Base-by-base conservation (phyloP, 108 stramenopile species). In the Poteriospumella lacustris region DNA sequence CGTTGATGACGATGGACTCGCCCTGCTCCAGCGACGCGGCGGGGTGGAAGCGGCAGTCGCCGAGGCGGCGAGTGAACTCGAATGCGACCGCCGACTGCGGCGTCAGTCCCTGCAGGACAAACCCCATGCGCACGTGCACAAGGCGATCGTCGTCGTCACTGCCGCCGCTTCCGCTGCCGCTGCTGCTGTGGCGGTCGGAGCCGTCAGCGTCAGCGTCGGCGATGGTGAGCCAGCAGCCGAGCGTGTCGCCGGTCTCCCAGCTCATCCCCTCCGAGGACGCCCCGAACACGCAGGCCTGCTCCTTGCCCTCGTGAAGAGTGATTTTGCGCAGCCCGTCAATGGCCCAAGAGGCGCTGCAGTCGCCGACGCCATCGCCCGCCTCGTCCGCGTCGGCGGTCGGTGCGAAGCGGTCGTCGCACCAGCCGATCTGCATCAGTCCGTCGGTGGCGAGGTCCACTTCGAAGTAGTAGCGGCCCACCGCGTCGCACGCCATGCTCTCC, bases 341-440 rank as follows among this genome's bases (percentile, higher is more conserved):
- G 9, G 83, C 80, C 81, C 81, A 84, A 3, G 78, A 79, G 68
- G 76, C 47, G 33, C 42, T 24, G 39, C 68, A 33, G 59, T 84
- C 83, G 24, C 83, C 83, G 31, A 84, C 69, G 26, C 83, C 83
- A 67, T 84, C 79, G 29, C 79, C 83, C 39, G 15, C 69, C 44
- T 15, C 19, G 62, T 1, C 19, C 5, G 2, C 5, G 1, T 42
- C 58, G 19, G 1, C 43, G 2, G 28, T 40, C 34, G 76, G 39
- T 43, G 58, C 68, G 78, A 79, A 82, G 29, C 58, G 76, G 44
- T 80, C 75, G 43, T 82, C 79, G 12, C 78, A 68, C 83, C 81
- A 82, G 19, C 83, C 83, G 24, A 84, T 77, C 81, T 84, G 83
- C 81, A 84, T 79, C 34, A 84, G 68, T 33, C 83, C 83, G 29